Evolutionary conservation across 768 basidiomycete genomes (phyloP).

Genomic region (Boletus insuetus): DNA sequence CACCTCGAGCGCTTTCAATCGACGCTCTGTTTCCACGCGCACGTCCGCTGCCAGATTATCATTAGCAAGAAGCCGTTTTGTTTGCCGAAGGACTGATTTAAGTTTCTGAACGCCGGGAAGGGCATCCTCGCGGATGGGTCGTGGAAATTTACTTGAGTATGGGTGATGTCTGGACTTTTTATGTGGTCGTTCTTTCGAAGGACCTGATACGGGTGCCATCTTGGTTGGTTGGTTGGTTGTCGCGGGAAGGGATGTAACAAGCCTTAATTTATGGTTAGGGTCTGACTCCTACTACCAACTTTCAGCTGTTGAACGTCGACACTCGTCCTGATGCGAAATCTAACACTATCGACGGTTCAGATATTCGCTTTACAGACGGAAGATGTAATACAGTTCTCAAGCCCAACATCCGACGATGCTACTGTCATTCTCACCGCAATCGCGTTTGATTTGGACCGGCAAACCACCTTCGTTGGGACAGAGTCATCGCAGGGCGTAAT

Average conservation of each 20-base stretch:
- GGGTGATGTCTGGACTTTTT: conserved; percentile 14
- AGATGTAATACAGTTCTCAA: conserved; percentile 16
- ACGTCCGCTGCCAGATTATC: conserved; percentile 84
- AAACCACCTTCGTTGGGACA: conserved; percentile 54
- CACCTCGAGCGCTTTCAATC: conserved; percentile 68
- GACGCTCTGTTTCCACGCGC: conserved; percentile 76
- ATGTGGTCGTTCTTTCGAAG: conserved; percentile 14
- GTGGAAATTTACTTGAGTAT: conserved; percentile 12
- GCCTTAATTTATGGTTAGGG: conserved; percentile 18
- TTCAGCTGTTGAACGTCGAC: not conserved
- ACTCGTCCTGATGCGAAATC: conserved; percentile 49
- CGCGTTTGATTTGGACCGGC: conserved; percentile 64
- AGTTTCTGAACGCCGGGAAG: conserved; percentile 79
- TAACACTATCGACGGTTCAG: conserved; percentile 40
- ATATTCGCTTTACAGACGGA: conserved; percentile 13
- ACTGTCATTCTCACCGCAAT: conserved; percentile 43
- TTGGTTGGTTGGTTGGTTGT: not conserved
- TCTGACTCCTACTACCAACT: not conserved
- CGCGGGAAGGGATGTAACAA: not conserved
- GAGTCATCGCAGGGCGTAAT: conserved; percentile 59
- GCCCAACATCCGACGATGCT: conserved; percentile 13
- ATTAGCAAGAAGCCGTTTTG: conserved; percentile 79
- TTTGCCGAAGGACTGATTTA: conserved; percentile 82
- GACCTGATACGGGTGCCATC: not conserved
- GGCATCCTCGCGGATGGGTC: conserved; percentile 10